These are phyloP conservation scores for Xylaria cubensis DNA, from an alignment of 495 filamentous ascomycete genomes.

Conservation along the genomic window DNA sequence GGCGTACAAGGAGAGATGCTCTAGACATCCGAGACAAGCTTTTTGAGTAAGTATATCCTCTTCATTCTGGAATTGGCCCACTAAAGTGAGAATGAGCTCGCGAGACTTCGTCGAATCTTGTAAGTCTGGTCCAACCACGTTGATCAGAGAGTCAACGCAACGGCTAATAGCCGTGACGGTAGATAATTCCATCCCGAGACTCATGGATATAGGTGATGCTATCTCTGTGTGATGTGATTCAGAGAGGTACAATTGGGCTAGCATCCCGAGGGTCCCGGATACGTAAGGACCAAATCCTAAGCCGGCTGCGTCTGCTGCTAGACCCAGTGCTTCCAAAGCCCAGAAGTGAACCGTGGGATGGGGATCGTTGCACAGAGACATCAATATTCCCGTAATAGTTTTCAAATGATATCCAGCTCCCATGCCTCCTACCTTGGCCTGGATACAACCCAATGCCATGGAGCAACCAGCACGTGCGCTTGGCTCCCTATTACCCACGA, in stretches of 20 bases:
- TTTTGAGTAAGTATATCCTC: conserved; percentile 72
- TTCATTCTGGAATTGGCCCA: conserved; percentile 83
- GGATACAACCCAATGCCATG: conserved; percentile 89
- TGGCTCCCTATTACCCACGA: conserved; percentile 91
- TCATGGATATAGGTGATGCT: conserved; percentile 79
- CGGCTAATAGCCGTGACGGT: conserved; percentile 82
- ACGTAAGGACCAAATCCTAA: conserved; percentile 91
- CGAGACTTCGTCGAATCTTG: conserved; percentile 92
- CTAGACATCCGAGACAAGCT: conserved; percentile 81
- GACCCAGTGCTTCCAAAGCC: conserved; percentile 86
- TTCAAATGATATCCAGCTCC: conserved; percentile 97
- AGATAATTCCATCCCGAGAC: conserved; percentile 81
- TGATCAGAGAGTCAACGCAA: conserved; percentile 93
- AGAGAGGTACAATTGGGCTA: conserved; percentile 87
- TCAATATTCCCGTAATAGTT: conserved; percentile 90
- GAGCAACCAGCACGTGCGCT: conserved; percentile 93
- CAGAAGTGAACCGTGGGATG: conserved; percentile 96
- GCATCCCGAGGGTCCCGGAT: conserved; percentile 86
- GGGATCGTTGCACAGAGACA: conserved; percentile 96
- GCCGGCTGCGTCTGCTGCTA: conserved; percentile 90
- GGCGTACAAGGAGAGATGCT: conserved; percentile 93
- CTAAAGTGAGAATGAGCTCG: conserved; percentile 86
- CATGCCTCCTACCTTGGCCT: conserved; percentile 96
- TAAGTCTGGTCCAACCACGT: conserved; percentile 92
- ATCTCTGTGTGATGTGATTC: conserved; percentile 91